Evolutionary conservation across 768 basidiomycete species (phyloP), one percentile per base, ranked within the genome.

Genomic region (Trametes maxima): DNA sequence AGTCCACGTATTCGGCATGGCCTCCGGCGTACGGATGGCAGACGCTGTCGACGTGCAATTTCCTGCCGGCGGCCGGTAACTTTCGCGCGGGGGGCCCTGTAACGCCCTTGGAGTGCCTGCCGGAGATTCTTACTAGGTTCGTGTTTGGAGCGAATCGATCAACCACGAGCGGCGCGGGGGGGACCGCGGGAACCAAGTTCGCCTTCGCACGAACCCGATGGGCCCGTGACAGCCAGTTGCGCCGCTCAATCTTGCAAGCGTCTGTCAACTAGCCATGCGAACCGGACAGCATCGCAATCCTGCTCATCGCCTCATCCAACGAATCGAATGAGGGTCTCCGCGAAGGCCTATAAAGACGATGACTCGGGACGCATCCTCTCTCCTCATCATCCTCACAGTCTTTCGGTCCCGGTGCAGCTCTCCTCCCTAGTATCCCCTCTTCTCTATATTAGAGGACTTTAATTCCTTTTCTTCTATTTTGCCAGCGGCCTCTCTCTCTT

Each of bases 371-470:
- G 14, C 50, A n/a, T 59, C 24, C 42, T 46, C 33, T 12, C 44
- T 46, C 51, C 46, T 39, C 51, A 37, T 45, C 57, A 59, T 53
- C 50, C 22, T 46, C 59, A 53, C 59, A 53, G 33, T 45, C 59
- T 37, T 54, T 53, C 59, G 59, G 59, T 46, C 35, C 59, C 59
- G 59, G 59, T 37, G 17, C 51, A 60, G 43, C 37, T 45, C 19
- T 35, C 21, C 11, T n/a, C n/a, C n/a, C n/a, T n/a, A n/a, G n/a
- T n/a, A n/a, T 53, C 35, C 50, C 45, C 28, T 59, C 57, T 24
- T 44, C 46, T 60, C 59, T 60, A 60, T 60, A 43, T 44, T 60
- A 60, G 50, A 60, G 43, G 59, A 60, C 43, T 60, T 60, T 60
- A 53, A 60, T 53, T 28, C 47, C 22, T 44, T 42, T 39, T 46